These are phyloP conservation scores for Fusarium miscanthi DNA, from an alignment of 2,329 filamentous ascomycete species.

Conservation along the genomic window DNA sequence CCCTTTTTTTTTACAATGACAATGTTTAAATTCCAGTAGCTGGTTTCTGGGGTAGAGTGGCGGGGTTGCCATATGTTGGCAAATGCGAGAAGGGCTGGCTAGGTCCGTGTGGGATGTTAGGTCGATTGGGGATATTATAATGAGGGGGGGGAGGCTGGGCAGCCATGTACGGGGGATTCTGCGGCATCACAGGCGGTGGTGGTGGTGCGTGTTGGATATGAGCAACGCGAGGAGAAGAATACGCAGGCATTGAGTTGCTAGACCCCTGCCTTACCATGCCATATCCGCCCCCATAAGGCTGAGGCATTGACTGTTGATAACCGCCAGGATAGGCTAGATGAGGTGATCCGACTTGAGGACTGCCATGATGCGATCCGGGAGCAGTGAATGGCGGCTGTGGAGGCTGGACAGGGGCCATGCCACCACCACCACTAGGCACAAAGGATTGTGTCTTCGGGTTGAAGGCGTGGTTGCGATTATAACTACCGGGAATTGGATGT, in stretches of 20 bases:
- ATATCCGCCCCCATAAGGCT: constrained; percentile 62
- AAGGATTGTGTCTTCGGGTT: constrained; percentile 96
- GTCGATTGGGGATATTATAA: constrained; percentile 60
- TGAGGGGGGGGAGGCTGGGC: constrained; percentile 55
- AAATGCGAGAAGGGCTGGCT: constrained; percentile 63
- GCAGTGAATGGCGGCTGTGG: constrained; percentile 61
- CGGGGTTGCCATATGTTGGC: constrained; percentile 68
- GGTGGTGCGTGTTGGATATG: constrained; percentile 56
- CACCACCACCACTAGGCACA: constrained; percentile 71
- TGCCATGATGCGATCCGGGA: constrained; percentile 62
- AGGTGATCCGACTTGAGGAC: constrained; percentile 64
- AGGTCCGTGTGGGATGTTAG: constrained; percentile 56
- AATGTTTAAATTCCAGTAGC: constrained; percentile 58
- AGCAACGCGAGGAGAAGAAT: constrained; percentile 54
- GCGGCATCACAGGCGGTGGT: constrained; percentile 53
- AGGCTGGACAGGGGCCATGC: constrained; percentile 61
- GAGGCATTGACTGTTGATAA: constrained; percentile 59
- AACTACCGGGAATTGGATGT: constrained; percentile 87
- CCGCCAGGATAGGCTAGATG: constrained; percentile 61
- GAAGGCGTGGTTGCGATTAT: constrained; percentile 81
- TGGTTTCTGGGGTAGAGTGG: constrained; percentile 69
- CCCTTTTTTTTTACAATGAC: constrained; percentile 22
- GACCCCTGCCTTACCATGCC: constrained; percentile 68
- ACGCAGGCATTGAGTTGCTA: constrained; percentile 64
- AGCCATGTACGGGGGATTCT: constrained; percentile 53